Conservation (phyloP, 2,329 filamentous ascomycete genomes). For the Fusarium praegraminearum region DNA sequence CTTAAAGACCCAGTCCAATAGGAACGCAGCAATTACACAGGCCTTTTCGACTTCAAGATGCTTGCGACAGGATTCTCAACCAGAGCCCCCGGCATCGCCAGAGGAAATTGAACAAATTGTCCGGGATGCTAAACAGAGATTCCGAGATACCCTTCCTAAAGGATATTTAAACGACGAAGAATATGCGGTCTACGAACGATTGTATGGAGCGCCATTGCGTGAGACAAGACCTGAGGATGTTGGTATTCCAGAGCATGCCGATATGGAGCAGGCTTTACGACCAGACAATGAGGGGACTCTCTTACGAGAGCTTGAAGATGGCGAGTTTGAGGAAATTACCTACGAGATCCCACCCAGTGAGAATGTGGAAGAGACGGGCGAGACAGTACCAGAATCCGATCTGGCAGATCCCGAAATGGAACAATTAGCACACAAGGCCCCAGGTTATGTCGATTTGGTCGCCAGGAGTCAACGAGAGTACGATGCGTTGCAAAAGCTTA, state of each 20-base stretch:
- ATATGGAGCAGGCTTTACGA: slow-evolving; percentile 48
- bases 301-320: slow-evolving; percentile 66
- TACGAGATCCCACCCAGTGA: slow-evolving; percentile 53
- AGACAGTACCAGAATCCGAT: slow-evolving; percentile 2
- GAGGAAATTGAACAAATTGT: slow-evolving; percentile 72
- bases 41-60: slow-evolving; percentile 49
- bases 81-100: slow-evolving; percentile 17
- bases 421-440: slow-evolving; percentile 46
- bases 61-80: slow-evolving; percentile 39
- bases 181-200: slow-evolving; percentile 78
- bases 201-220: slow-evolving; percentile 82
- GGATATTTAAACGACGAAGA: slow-evolving; percentile 78
- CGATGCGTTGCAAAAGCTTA: slow-evolving; percentile 65
- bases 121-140: slow-evolving; percentile 77
- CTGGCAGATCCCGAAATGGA: slow-evolving; percentile 37
- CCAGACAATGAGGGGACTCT: slow-evolving; percentile 58
- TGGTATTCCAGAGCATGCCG: slow-evolving; percentile 59
- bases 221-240: slow-evolving; percentile 71
- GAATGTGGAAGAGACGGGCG: slow-evolving; percentile 41
- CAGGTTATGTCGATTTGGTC: slow-evolving; percentile 60
- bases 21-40: slow-evolving; percentile 45
- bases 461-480: slow-evolving; percentile 68
- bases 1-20: slow-evolving; percentile 43
- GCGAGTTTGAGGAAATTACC: slow-evolving; percentile 71
- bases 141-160: slow-evolving; percentile 80